Base-by-base conservation (phyloP, 2,329 filamentous ascomycete genomes). In the Aspergillus fumigatiaffinis region DNA sequence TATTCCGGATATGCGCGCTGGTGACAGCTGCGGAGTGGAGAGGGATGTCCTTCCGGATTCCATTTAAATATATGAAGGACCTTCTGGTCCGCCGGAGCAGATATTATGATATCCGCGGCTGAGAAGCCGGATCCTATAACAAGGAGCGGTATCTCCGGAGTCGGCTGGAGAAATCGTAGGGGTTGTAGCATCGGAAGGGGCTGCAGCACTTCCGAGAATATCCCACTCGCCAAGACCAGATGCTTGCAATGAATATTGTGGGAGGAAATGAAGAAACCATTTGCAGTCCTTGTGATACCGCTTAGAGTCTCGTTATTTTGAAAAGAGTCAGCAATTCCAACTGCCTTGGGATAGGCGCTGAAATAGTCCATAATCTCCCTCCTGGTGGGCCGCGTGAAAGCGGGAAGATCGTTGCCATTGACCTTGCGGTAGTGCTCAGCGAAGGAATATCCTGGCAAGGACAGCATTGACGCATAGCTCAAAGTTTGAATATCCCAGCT, bases 1-100 rank as follows among this genome's bases (percentile, higher is more conserved):
- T 87, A 87, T 60, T 86, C 84, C 0, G 84, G 84, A 63, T 87
- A 87, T 29, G 83, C 84, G 48, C 82, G 79, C 50, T 83, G 80
- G 63, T 87, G 84, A 57, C 84, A 86, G 41, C 79, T 79, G 21
- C 80, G 79, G 12, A 87, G 70, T 2, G 84, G 84, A 0, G 82
- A 85, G 0, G 83, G 82, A 20, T 77, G 76, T 4, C 73, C 76
- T 8, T 83, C 76, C 0, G 83, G 81, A n/a, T 78, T 76, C 84
- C 84, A 87, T 66, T 82, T 82, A 68, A 80, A 87, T 53, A 85
- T 67, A 63, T 87, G 84, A n/a, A 86, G 70, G 47, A 87, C 79
- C 53, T 77, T 81, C 50, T 80, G 80, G n/a, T 72, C 64, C 14
- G 74, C 68, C 28, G 78, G 73, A 21, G 80, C 75, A 5, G 82